These are phyloP conservation scores for Myrmaecium sp. DNA, from an alignment of 2,329 filamentous ascomycete genomes.

Conservation along the genomic window DNA sequence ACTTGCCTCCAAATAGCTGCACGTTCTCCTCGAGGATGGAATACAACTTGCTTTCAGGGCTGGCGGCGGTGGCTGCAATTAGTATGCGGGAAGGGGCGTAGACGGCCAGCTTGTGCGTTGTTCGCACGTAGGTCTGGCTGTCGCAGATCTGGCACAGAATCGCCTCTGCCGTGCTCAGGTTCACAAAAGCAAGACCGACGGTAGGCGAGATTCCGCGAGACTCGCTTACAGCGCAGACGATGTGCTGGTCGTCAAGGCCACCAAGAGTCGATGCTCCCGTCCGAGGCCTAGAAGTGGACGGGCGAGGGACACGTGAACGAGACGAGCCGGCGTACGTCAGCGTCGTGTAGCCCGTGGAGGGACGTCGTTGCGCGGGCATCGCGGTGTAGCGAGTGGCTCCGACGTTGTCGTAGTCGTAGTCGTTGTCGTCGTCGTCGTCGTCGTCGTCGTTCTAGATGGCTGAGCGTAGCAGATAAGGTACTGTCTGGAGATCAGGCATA, in stretches of 20 bases:
- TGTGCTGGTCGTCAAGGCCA: slow-evolving; percentile 43
- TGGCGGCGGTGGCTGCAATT: slow-evolving; percentile 55
- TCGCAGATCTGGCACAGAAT: slow-evolving; percentile 84
- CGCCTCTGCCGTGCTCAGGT: slow-evolving; percentile 68
- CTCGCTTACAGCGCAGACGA: slow-evolving; percentile 80
- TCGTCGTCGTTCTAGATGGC: too few species aligned
- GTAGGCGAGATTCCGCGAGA: slow-evolving; percentile 73
- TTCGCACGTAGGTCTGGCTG: slow-evolving; percentile 78
- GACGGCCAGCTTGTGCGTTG: slow-evolving; percentile 70
- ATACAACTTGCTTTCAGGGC: slow-evolving; percentile 55
- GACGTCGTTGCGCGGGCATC: too few species aligned
- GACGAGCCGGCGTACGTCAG: too few species aligned
- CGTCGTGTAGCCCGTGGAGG: too few species aligned
- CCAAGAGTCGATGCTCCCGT: slow-evolving; percentile 42
- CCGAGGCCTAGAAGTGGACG: slow-evolving; percentile 31
- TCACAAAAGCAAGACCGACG: slow-evolving; percentile 74
- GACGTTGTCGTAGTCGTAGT: too few species aligned
- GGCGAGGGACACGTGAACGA: too few species aligned
- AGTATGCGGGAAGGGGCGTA: slow-evolving; percentile 67
- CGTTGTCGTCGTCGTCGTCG: too few species aligned
- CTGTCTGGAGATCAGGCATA: too few species aligned
- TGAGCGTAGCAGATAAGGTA: too few species aligned
- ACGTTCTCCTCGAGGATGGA: slow-evolving; percentile 58
- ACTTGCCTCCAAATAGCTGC: too few species aligned
- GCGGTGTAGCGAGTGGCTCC: too few species aligned